phyloP scores from a whole-genome alignment of 2,329 filamentous ascomycete genomes.

The Colletotrichum cordylinicola region DNA sequence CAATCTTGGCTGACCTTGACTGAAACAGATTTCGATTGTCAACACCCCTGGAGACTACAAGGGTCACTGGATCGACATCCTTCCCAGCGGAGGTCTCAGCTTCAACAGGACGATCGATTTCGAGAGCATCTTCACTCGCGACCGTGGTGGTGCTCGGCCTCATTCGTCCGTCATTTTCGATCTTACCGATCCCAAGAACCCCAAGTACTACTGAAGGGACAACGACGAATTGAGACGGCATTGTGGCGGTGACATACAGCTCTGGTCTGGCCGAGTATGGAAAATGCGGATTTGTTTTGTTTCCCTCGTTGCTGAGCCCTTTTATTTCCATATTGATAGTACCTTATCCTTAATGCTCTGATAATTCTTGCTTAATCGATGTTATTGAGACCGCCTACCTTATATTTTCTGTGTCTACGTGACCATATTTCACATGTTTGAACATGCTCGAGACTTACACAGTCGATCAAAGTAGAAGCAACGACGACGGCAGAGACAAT shows the following conservation, averaged over 20 bases:
- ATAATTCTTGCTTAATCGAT: too few relatives aligned
- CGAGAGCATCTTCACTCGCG: conserved; percentile 51
- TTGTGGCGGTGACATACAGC: background rate
- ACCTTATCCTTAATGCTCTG: background rate
- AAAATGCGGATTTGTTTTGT: background rate
- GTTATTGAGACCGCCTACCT: background rate
- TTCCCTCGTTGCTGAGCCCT: background rate
- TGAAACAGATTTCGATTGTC: conserved; percentile 56
- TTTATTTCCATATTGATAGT: background rate
- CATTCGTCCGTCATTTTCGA: conserved; percentile 64
- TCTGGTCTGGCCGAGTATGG: background rate
- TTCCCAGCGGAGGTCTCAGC: conserved; percentile 55
- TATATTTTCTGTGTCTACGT: background rate
- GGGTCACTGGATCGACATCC: conserved; percentile 66
- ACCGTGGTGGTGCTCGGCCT: conserved; percentile 61
- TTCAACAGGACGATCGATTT: conserved; percentile 53
- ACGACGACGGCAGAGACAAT: too few relatives aligned
- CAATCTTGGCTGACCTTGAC: background rate
- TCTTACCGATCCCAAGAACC: conserved; percentile 55
- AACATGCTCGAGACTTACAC: background rate
- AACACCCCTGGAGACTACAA: conserved; percentile 69
- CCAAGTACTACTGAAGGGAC: background rate
- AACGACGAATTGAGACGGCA: too few relatives aligned
- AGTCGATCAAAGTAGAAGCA: background rate
- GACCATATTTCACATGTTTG: background rate